Percentiles rank a stretch among this genome's conserved stretches.
Evolutionary conservation across 495 filamentous ascomycete genomes (phyloP).

Genomic region (Aspergillus olivimuriae): DNA sequence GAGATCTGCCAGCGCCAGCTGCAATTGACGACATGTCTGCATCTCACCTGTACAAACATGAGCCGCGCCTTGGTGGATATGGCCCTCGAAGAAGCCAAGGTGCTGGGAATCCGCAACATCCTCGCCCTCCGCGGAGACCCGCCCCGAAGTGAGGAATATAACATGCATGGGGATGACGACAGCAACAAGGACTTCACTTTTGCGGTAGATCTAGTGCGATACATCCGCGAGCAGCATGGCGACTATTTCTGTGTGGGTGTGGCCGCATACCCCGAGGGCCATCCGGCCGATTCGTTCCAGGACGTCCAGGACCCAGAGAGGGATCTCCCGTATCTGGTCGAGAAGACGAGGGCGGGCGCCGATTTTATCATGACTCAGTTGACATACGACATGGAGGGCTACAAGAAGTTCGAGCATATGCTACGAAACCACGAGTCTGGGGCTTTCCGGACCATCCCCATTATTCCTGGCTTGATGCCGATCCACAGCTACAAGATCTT

Average conservation of each 20-base stretch:
- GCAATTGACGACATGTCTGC: slow-evolving; percentile 88
- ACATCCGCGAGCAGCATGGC: slow-evolving; percentile 78
- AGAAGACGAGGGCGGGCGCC: slow-evolving; percentile 86
- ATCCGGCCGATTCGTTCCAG: slow-evolving; percentile 82
- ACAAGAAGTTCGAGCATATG: slow-evolving; percentile 67
- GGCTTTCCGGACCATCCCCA: slow-evolving; percentile 78
- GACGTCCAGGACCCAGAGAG: slow-evolving; percentile 69
- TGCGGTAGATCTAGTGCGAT: slow-evolving; percentile 83
- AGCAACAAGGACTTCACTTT: slow-evolving; percentile 79
- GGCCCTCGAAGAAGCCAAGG: slow-evolving; percentile 86
- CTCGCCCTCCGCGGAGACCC: slow-evolving; percentile 92
- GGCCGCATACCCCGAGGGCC: slow-evolving; percentile 90
- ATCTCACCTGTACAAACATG: slow-evolving; percentile 98
- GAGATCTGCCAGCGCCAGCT: slow-evolving; percentile 92
- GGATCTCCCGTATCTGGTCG: slow-evolving; percentile 84
- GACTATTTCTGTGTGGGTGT: slow-evolving; percentile 98
- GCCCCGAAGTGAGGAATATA: slow-evolving; percentile 83
- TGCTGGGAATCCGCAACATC: slow-evolving; percentile 89
- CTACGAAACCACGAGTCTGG: slow-evolving; percentile 80
- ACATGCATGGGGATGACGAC: slow-evolving; percentile 53
- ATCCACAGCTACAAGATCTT: slow-evolving; percentile 96
- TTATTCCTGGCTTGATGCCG: slow-evolving; percentile 95
- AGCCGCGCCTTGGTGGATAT: slow-evolving; percentile 77
- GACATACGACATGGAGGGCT: slow-evolving; percentile 85
- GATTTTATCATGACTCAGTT: slow-evolving; percentile 99